Evolutionary conservation across 2,329 filamentous ascomycete species (phyloP).

Genomic region (Microcera coccophila): DNA sequence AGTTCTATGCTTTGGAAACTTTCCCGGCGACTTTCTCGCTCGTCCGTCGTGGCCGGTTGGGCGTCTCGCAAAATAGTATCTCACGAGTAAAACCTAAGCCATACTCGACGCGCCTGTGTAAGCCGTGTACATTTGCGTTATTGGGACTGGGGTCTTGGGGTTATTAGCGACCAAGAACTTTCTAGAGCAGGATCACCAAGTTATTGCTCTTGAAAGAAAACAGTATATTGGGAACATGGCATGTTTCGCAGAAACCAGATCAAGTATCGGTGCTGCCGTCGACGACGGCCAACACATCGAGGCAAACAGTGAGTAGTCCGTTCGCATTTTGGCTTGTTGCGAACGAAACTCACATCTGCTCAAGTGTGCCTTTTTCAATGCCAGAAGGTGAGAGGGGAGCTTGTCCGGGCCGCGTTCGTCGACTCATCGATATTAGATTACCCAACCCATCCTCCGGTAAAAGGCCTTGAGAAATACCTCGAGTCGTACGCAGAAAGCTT

Average conservation of each 20-base stretch:
- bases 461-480: constrained; percentile 30
- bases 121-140: constrained; percentile 29
- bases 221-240: constrained; percentile 41
- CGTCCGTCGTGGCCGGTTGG: no score
- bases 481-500: constrained; percentile 33
- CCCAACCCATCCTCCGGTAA: constrained; percentile 23
- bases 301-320: constrained; percentile 23
- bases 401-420: no score
- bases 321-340: no score
- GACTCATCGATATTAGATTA: constrained; percentile 13
- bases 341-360: not conserved
- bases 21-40: no score
- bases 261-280: constrained; percentile 35
- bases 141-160: constrained; percentile 33
- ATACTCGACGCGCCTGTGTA: no score
- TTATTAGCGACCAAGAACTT: constrained; percentile 41
- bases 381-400: constrained; percentile 17
- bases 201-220: constrained; percentile 39
- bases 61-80: no score
- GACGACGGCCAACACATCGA: constrained; percentile 30
- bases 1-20: no score
- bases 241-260: constrained; percentile 31
- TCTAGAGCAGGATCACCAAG: constrained; percentile 41
- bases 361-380: constrained; percentile 31
- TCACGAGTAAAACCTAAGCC: no score